Percentiles rank a stretch among this genome's conserved stretches.
Evolutionary conservation across 2,329 filamentous ascomycete species (phyloP).

Genomic region (Hypoxylon sp.): DNA sequence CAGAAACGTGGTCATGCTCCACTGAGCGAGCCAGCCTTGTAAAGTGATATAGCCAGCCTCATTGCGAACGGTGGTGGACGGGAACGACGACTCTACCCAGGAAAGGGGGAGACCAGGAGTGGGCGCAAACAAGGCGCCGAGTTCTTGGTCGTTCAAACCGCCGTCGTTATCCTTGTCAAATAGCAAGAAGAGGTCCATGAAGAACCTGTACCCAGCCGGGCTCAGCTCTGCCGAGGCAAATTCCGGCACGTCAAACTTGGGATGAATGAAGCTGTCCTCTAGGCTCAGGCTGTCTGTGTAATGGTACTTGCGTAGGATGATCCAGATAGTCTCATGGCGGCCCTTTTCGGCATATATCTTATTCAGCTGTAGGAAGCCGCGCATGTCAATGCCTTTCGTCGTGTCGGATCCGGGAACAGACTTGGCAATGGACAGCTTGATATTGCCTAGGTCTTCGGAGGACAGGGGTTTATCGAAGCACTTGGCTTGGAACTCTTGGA

Average conservation of each 20-base stretch:
- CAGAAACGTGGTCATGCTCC: conserved; percentile 99
- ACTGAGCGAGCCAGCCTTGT: conserved; percentile 97
- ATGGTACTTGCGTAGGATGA: conserved; percentile 91
- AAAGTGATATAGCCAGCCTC: conserved; percentile 95
- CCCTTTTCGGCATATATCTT: conserved; percentile 98
- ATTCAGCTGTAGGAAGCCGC: conserved; percentile 88
- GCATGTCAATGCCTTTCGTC: conserved; percentile 78
- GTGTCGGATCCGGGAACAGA: conserved; percentile 68
- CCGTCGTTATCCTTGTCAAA: conserved; percentile 99
- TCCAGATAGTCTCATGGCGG: conserved; percentile 97
- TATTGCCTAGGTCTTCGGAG: conserved; percentile 83
- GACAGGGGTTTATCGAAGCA: conserved; percentile 91
- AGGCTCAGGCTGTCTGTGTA: conserved; percentile 95
- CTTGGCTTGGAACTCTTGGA: conserved; percentile 87
- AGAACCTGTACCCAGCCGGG: conserved; percentile 94
- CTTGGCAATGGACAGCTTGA: conserved; percentile 86
- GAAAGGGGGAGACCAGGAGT: conserved; percentile 87
- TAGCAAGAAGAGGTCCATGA: conserved; percentile 92
- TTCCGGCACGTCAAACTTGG: conserved; percentile 92
- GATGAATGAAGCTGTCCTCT: conserved; percentile 88
- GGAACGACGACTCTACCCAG: conserved; percentile 90
- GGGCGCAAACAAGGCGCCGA: conserved; percentile 87
- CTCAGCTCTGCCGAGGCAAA: conserved; percentile 93
- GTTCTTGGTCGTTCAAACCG: conserved; percentile 84
- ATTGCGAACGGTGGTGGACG: conserved; percentile 91